A percentile compares a stretch with the other conserved stretches of the same genome.
Evolutionary conservation across 2,329 filamentous ascomycete species (phyloP).

Genomic region (Diplodia sapinea): DNA sequence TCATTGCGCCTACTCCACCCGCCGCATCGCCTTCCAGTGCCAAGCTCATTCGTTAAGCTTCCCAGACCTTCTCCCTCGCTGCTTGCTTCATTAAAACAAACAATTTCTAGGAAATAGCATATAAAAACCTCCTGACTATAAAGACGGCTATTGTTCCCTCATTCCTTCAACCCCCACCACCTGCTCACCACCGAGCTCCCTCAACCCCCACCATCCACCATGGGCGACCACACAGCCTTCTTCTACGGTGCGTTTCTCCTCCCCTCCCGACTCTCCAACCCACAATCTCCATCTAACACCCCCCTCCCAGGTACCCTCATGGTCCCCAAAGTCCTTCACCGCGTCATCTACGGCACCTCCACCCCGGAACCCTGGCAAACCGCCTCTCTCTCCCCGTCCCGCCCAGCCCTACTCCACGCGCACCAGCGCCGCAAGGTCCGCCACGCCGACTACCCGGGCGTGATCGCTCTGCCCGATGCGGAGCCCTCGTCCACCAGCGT

Average conservation of each 20-base stretch:
- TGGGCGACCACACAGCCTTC: constrained; percentile 58
- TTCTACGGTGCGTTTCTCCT: constrained; percentile 61
- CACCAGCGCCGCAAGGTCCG: constrained; percentile 75
- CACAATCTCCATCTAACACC: not conserved
- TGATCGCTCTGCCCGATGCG: constrained; percentile 53
- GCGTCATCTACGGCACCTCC: constrained; percentile 74
- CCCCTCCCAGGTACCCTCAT: constrained; percentile 65
- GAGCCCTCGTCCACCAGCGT: constrained; percentile 54
- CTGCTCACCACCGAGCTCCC: not conserved
- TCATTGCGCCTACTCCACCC: constrained; percentile 5
- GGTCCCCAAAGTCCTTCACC: constrained; percentile 85
- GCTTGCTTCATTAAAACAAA: not conserved
- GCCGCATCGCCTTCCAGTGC: not conserved
- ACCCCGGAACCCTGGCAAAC: constrained; percentile 53
- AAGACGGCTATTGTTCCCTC: not conserved
- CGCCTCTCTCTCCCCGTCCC: constrained; percentile 64
- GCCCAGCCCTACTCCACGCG: constrained; percentile 75
- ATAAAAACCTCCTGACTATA: not conserved
- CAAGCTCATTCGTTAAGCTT: not conserved
- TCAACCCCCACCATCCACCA: not conserved
- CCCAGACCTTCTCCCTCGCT: not conserved
- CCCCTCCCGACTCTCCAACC: no score
- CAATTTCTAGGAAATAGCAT: not conserved
- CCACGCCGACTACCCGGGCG: constrained; percentile 78
- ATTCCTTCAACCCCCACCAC: not conserved